Base-by-base conservation (phyloP, 164 flowering plant species). In the Stephania cephalantha region DNA sequence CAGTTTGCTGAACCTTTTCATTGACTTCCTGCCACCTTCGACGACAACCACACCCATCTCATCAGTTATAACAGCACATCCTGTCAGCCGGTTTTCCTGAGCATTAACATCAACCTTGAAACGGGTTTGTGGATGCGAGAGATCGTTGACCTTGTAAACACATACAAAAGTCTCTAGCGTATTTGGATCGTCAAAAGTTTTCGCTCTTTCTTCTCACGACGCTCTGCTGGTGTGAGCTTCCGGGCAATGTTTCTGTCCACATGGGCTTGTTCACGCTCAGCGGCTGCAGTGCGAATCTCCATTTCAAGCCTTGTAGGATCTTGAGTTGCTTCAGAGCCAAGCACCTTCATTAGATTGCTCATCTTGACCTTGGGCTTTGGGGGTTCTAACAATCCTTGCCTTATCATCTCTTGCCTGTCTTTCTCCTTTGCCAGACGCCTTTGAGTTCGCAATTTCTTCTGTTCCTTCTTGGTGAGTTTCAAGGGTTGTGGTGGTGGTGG, bases 231-330 rank as follows among this genome's bases (percentile, higher is more conserved):
- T 45, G 99, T 95, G 69, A 94, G 97, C 81, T 95, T 95, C 5
- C 98, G 89, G 15, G 99, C 98, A 76, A 88, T 86, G 71, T 95
- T 95, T 79, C 99, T 88, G 72, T 95, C 99, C 9, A 90, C 88
- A 72, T 95, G 99, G 66, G 99, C 99, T 79, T 92, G 98, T 75
- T 95, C 99, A 78, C 99, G 92, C 83, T 95, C 99, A 79, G 97
- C 97, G 76, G 99, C 99, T 71, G 99, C 99, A 78, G 83, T 88
- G 31, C 98, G 83, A 58, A 95, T 90, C 77, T 95, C 97, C 94
- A 85, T 95, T 82, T 95, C 99, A 69, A 95, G 90, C 79, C 80
- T 85, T 3, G 99, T 95, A 29, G 99, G 99, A 80, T 95, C 99
- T 79, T 93, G 99, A 46, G 99, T 95, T 7, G 98, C 99, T 89